Conservation (phyloP, 257 asterid genomes). For the Scutellaria baicalensis region DNA sequence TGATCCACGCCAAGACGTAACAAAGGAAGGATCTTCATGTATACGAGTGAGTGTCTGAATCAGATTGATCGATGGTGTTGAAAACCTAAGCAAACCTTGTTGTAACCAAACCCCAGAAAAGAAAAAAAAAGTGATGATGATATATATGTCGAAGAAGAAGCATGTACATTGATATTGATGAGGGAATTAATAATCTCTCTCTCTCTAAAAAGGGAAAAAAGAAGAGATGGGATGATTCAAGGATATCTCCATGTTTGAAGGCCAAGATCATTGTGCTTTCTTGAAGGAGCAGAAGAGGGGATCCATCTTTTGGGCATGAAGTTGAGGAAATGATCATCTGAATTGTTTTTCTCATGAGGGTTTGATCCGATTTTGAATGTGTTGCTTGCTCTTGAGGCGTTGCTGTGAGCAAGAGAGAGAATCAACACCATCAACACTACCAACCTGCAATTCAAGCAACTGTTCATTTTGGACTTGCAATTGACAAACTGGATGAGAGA, state of each 20-base stretch:
- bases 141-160: not conserved
- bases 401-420: constrained; percentile 14
- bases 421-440: constrained; percentile 18
- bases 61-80: too few species aligned
- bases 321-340: constrained; percentile 37
- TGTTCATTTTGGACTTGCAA: constrained; percentile 10
- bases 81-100: too few species aligned
- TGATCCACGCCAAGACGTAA: too few species aligned
- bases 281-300: constrained; percentile 64
- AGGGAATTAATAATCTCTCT: too few species aligned
- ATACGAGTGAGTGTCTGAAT: too few species aligned
- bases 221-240: not conserved
- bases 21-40: too few species aligned
- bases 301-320: constrained; percentile 56
- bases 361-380: constrained; percentile 27
- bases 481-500: not conserved
- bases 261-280: constrained; percentile 69
- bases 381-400: constrained; percentile 39
- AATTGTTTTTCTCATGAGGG: not conserved
- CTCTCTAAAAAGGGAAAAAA: not conserved
- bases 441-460: constrained; percentile 2
- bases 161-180: not conserved
- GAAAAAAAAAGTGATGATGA: not conserved
- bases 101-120: not conserved
- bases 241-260: constrained; percentile 50